Base-by-base conservation (phyloP, 129 eudicot species). In the Solidago caesia region DNA sequence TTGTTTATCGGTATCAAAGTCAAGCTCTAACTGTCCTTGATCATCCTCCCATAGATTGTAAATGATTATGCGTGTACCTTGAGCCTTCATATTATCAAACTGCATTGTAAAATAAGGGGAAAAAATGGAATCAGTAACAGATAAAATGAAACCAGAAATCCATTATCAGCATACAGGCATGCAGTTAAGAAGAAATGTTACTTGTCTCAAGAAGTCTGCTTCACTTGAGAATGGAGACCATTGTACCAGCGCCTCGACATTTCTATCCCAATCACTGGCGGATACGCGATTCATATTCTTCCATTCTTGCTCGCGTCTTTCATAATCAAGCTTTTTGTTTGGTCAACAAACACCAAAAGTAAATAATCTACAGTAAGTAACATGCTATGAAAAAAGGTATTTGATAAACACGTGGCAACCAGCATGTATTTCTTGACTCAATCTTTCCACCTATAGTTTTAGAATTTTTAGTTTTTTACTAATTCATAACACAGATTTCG, bases 11-110 rank as follows among this genome's bases (percentile, higher is more conserved):
- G 89, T 60, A 45, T 88, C 96, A 79, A 94, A 94, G 77, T 94
- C 98, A 61, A 94, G 91, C 80, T 94, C 98, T 72, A 90, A 65
- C 33, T 79, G 93, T 70, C 92, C 98, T 80, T 88, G 91, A 70
- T 91, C 98, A 75, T 94, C 97, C 83, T 90, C 98, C 98, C 98
- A 94, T 42, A 94, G 84, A 85, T 94, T 94, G 88, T 94, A 94
- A 44, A 94, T 81, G 76, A 94, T 75, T 77, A 94, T 77, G 55
- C 91, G 88, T 8, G 98, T 94, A 29, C 98, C 98, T 16, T 84
- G 98, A 72, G 87, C 96, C 71, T 87, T 84, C 89, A 94, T 86
- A 44, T 78, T 74, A 81, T 88, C 86, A 72, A 94, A 94, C 98
- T 94, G 67, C 78, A 80, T 12, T 6, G 33, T 57, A 58, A 58